Percentiles rank a stretch among this genome's conserved stretches.
Evolutionary conservation across 2,329 filamentous ascomycete genomes (phyloP).

Genomic region (Diaporthe batatas): DNA sequence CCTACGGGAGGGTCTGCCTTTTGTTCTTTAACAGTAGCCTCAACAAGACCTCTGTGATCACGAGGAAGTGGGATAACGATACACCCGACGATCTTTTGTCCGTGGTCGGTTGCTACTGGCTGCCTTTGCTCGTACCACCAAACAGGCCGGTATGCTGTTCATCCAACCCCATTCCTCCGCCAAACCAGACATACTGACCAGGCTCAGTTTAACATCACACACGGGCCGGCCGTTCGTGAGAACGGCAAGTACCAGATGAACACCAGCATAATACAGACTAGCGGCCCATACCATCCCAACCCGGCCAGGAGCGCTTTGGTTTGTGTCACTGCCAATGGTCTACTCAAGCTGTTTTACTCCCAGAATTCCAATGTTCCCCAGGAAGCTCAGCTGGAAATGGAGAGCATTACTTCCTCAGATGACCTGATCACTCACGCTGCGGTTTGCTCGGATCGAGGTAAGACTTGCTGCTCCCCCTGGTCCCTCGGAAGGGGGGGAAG

Average conservation of each 20-base stretch:
- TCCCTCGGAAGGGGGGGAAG: not conserved
- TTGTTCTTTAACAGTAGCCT: slow-evolving; percentile 78
- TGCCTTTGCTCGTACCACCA: slow-evolving; percentile 67
- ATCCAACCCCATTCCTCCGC: slow-evolving; percentile 34
- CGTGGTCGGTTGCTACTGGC: slow-evolving; percentile 89
- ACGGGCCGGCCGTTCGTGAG: slow-evolving; percentile 75
- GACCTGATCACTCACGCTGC: slow-evolving; percentile 86
- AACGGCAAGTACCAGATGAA: slow-evolving; percentile 77
- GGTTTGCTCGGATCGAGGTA: slow-evolving; percentile 80
- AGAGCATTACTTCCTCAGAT: slow-evolving; percentile 78
- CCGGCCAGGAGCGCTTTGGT: slow-evolving; percentile 80
- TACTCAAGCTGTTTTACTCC: slow-evolving; percentile 82
- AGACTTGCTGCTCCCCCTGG: slow-evolving; percentile 44
- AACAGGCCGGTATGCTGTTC: slow-evolving; percentile 54
- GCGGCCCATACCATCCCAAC: slow-evolving; percentile 80
- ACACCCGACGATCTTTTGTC: slow-evolving; percentile 79
- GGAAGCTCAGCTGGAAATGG: slow-evolving; percentile 80
- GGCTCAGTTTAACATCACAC: slow-evolving; percentile 60
- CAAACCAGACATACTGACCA: slow-evolving; percentile 13
- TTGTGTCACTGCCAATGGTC: slow-evolving; percentile 80
- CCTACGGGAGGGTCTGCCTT: slow-evolving; percentile 81
- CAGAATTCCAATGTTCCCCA: slow-evolving; percentile 80
- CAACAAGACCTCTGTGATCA: slow-evolving; percentile 74
- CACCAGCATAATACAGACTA: slow-evolving; percentile 73
- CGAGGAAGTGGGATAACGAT: slow-evolving; percentile 75